Conservation (phyloP, 202 grass and related monocot species). For the Hordeum pubiflorum region DNA sequence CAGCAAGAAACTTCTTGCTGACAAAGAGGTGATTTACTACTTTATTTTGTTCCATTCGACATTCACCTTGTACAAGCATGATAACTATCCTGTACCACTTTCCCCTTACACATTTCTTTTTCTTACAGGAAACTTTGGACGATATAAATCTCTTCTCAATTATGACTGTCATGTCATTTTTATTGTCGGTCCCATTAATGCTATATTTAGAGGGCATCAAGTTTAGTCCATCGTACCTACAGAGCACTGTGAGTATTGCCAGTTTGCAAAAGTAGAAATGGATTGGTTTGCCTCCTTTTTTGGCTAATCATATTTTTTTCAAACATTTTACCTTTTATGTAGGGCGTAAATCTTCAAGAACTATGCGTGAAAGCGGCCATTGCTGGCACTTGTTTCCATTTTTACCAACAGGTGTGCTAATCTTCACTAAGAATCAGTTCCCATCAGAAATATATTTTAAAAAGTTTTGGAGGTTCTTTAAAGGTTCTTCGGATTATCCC, state of each 20-base stretch:
- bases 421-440: background rate
- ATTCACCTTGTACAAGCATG: background rate
- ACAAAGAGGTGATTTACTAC: conserved; percentile 45
- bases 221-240: conserved; percentile 71
- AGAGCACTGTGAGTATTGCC: conserved; percentile 47
- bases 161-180: conserved; percentile 80
- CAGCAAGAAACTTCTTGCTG: conserved; percentile 73
- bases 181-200: conserved; percentile 56
- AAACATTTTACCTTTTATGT: background rate
- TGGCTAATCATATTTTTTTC: background rate
- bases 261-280: background rate
- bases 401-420: conserved; percentile 77
- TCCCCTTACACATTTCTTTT: background rate
- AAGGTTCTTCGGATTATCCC: background rate
- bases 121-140: conserved; percentile 50
- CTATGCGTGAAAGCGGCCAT: conserved; percentile 55
- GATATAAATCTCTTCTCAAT: conserved; percentile 93
- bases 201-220: conserved; percentile 72
- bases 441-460: background rate
- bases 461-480: background rate
- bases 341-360: conserved; percentile 79
- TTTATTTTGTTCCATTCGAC: conserved; percentile 1
- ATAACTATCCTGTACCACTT: background rate
- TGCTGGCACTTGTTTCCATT: conserved; percentile 80
- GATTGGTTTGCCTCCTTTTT: background rate